Percentiles rank a stretch among this genome's conserved stretches.
These are phyloP conservation scores for Margaritispora aquatica DNA, from an alignment of 495 filamentous ascomycete genomes.

Conservation along the genomic window DNA sequence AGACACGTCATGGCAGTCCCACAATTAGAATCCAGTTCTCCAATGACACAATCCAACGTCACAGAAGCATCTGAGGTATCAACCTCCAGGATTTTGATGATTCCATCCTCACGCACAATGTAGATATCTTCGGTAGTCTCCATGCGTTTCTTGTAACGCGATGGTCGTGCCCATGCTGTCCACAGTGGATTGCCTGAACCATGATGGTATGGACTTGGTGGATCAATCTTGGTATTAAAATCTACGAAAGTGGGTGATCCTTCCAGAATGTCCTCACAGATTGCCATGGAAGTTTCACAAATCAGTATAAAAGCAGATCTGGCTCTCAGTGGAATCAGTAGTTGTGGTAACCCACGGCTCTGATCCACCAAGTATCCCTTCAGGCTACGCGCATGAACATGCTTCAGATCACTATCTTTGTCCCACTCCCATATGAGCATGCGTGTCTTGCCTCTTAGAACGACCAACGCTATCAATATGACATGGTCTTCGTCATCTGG, in stretches of 20 bases:
- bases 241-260: conserved; percentile 39
- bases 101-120: conserved; percentile 74
- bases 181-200: conserved; percentile 38
- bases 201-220: conserved; percentile 32
- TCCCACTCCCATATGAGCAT: conserved; percentile 76
- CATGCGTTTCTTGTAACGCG: conserved; percentile 49
- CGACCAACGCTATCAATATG: conserved; percentile 68
- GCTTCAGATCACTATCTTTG: conserved; percentile 29
- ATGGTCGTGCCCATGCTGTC: conserved; percentile 67
- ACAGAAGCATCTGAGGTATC: conserved; percentile 39
- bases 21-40: conserved; percentile 54
- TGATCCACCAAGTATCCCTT: conserved; percentile 45
- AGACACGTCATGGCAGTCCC: conserved; percentile 60
- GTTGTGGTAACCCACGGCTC: conserved; percentile 55
- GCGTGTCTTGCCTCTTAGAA: conserved; percentile 51
- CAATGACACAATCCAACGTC: conserved; percentile 44
- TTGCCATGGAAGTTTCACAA: conserved; percentile 48
- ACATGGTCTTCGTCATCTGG: conserved; percentile 58
- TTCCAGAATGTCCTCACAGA: conserved; percentile 52
- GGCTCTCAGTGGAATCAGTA: conserved; percentile 64
- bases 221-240: conserved; percentile 27
- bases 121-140: conserved; percentile 64
- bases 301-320: conserved; percentile 59
- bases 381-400: conserved; percentile 33
- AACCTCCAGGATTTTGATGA: conserved; percentile 61